Base-by-base conservation (phyloP, 306 rosid species). In the Begonia fuchsioides region DNA sequence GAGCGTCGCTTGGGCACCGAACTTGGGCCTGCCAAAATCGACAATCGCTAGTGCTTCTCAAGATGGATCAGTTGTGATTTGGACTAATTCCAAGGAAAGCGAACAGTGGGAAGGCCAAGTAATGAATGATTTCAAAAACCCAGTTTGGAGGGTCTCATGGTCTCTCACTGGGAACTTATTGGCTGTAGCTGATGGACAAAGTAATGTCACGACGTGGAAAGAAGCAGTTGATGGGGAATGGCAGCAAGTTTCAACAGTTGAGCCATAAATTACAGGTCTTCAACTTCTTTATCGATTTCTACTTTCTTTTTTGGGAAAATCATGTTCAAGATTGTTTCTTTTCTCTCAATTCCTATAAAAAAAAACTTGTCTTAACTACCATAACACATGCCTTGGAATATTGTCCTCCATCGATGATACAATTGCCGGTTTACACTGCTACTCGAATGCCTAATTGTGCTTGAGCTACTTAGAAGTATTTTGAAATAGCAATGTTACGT, bases 1-100 rank as follows among this genome's bases (percentile, higher is more conserved):
- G 52, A 93, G 78, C 61, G 95, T 88, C 41, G 88, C 96, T 10
- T 88, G 96, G 96, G 93, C 96, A 2, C 96, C 96, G 39, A 88
- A 83, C 72, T 63, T 88, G 74, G 96, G 96, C 13, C 94, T 88
- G 35, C 86, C 94, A 0, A 88, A 81, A 51, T 88, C 96, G 17
- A 80, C 88, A 1, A 88, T 88, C 48, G 93, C 93, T 9, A 88
- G 94, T 32, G 87, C 82, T 18, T 88, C 96, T 0, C 78, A 88
- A 73, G 94, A 88, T 32, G 93, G 94, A 51, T 78, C 65, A 51
- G 94, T 76, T 41, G 68, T 88, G 38, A 80, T 88, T 51, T 87
- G 96, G 96, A 71, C 81, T 11, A 77, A 75, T 50, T 80, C 75
- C 26, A 78, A 74, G 66, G 96, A 78, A 65, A 94, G 96, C 2